Percentiles rank a stretch among this genome's conserved stretches.
These are phyloP conservation scores for Metschnikowia cubensis DNA, from an alignment of 805 yeast species.

Conservation along the genomic window DNA sequence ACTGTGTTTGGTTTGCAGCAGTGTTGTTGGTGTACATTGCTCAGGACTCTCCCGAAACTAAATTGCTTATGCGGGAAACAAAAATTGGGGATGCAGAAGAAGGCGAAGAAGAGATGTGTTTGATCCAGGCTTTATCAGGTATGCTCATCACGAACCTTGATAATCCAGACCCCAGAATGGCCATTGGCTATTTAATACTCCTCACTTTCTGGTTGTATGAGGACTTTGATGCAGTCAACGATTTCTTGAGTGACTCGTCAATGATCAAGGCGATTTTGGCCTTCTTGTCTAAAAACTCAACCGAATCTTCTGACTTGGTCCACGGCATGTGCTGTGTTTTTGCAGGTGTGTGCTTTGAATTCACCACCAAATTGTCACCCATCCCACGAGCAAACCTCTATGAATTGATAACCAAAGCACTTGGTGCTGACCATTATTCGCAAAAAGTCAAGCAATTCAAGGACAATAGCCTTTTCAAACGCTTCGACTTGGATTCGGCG, in stretches of 20 bases:
- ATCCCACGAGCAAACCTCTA: conserved; percentile 57
- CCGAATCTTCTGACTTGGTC: conserved; percentile 49
- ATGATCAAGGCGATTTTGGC: conserved; percentile 66
- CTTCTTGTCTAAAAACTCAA: conserved; percentile 47
- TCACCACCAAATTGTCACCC: conserved; percentile 60
- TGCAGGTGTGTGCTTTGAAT: conserved; percentile 78
- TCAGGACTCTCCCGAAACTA: conserved; percentile 49
- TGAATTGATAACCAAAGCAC: conserved; percentile 57
- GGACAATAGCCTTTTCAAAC: conserved; percentile 51
- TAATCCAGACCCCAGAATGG: conserved; percentile 63
- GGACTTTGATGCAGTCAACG: conserved; percentile 68
- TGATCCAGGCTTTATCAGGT: conserved; percentile 76
- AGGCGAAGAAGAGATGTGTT: conserved; percentile 66
- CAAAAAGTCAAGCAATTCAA: conserved; percentile 70
- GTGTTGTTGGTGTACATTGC: conserved; percentile 60
- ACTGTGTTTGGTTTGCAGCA: conserved; percentile 79
- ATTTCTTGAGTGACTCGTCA: conserved; percentile 65
- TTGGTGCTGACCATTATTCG: conserved; percentile 78
- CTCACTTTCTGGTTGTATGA: conserved; percentile 76
- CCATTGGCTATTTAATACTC: conserved; percentile 74
- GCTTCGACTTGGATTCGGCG: conserved; percentile 38
- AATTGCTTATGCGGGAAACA: conserved; percentile 46
- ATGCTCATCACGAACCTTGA: conserved; percentile 62
- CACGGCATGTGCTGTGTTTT: conserved; percentile 72
- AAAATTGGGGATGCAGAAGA: conserved; percentile 52